Percentiles rank a stretch among this genome's conserved stretches.
Conservation (phyloP, 148 eudicot genomes). For the Nepenthes gracilis region DNA sequence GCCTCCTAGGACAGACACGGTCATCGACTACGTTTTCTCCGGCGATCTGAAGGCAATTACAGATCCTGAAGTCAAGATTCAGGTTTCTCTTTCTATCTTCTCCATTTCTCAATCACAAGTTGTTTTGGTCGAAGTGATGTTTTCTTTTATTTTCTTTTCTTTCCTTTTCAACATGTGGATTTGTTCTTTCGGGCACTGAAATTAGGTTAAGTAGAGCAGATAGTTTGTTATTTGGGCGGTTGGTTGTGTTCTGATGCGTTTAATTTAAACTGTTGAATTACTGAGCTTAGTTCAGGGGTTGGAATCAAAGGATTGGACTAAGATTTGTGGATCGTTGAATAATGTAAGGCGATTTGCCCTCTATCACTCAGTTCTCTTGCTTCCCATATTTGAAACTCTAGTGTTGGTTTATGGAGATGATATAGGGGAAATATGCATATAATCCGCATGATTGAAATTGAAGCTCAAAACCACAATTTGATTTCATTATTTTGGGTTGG, state of each 20-base stretch:
- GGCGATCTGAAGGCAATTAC: background rate
- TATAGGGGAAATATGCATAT: too few relatives aligned
- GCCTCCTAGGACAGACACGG: background rate
- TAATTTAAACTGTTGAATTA: background rate
- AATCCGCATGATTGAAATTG: too few relatives aligned
- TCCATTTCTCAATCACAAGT: too few relatives aligned
- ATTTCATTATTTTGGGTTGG: too few relatives aligned
- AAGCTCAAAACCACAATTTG: too few relatives aligned
- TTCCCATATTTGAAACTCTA: background rate
- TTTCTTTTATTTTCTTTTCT: background rate
- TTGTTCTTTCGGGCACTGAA: too few relatives aligned
- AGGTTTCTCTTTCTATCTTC: background rate
- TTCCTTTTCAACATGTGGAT: too few relatives aligned
- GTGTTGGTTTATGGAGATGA: too few relatives aligned
- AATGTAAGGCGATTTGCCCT: slow-evolving; percentile 40
- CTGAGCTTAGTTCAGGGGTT: slow-evolving; percentile 35
- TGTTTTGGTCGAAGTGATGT: too few relatives aligned
- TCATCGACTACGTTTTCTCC: background rate
- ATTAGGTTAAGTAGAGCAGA: background rate
- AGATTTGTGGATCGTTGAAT: slow-evolving; percentile 49
- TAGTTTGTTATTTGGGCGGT: background rate
- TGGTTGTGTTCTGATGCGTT: background rate
- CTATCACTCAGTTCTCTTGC: slow-evolving; percentile 41
- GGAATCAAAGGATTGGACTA: slow-evolving; percentile 62
- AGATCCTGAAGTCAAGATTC: background rate